Base-by-base conservation (phyloP, 495 filamentous ascomycete genomes). In the Cercophora samala region DNA sequence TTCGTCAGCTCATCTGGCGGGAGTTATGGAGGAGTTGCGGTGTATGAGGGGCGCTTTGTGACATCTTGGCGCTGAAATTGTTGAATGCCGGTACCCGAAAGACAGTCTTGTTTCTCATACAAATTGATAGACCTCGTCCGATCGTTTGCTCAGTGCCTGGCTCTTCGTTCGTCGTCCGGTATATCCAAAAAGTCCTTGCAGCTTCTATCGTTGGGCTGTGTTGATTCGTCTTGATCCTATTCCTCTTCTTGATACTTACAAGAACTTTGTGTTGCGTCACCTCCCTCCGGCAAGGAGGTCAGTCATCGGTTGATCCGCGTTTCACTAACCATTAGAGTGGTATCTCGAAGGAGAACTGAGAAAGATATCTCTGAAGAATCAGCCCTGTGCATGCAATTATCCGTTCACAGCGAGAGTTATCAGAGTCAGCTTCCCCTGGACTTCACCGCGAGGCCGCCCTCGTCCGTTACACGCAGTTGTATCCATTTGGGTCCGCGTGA, bases 61-160 rank as follows among this genome's bases (percentile, higher is more conserved):
- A 46, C 13, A 9, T 46, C 37, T 17, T 17, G 37, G 37, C 37
- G 37, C 54, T 56, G 54, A 18, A 19, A 5, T 56, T 58, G 66
- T 51, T 67, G 25, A 37, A 69, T 72, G 73, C 68, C 65, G 73
- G 64, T 71, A 73, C 58, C 70, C 73, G 70, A 56, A 63, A 73
- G 62, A 64, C 58, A 21, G 64, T 66, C 60, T 70, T 52, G 53
- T 63, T 24, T 15, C 58, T 26, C 15, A 23, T 74, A 68, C 66
- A 70, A 69, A 68, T 29, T 24, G 58, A 8, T 26, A 58, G 64
- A 25, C 37, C 37, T 46, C 37, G 37, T 46, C 15, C 5, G 15
- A 46, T 17, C 37, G 37, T 46, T 46, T 17, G 37, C 37, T 46
- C 37, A 46, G 37, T 17, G 37, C 5, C 0, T 11, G 37, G 37